Evolutionary conservation across 2,329 filamentous ascomycete species (phyloP).

Genomic region (Xylariaceae sp.): DNA sequence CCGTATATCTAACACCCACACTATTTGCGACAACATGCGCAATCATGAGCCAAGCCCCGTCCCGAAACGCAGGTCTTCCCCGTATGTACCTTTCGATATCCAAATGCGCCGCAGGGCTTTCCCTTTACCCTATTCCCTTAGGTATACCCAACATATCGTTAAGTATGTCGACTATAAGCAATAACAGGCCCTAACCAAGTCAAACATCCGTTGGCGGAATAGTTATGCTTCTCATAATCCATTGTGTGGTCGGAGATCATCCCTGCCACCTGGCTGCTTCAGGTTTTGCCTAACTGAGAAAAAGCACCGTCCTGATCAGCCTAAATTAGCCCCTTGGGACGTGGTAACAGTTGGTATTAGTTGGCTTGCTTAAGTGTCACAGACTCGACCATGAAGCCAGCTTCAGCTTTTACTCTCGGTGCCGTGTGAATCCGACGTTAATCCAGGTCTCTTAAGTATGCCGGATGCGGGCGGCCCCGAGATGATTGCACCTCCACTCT

Average conservation of each 20-base stretch:
- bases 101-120: neutral
- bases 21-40: neutral
- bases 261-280: slow-evolving; percentile 15
- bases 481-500: slow-evolving; percentile 27
- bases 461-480: slow-evolving; percentile 18
- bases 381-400: slow-evolving; percentile 40
- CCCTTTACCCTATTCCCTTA: neutral
- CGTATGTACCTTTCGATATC: neutral
- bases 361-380: slow-evolving; percentile 44
- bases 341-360: slow-evolving; percentile 31
- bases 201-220: neutral
- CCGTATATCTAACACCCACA: neutral
- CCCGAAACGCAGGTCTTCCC: neutral
- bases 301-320: slow-evolving; percentile 38
- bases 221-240: neutral
- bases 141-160: no score
- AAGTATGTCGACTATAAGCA: no score
- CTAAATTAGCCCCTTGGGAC: slow-evolving; percentile 27
- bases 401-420: slow-evolving; percentile 31
- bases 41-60: neutral
- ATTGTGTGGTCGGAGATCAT: neutral
- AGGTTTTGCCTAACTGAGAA: slow-evolving; percentile 22
- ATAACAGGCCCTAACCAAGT: neutral
- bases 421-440: slow-evolving; percentile 25
- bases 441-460: slow-evolving; percentile 20